Conservation (phyloP, 805 yeast genomes). For the Candida awuae region DNA sequence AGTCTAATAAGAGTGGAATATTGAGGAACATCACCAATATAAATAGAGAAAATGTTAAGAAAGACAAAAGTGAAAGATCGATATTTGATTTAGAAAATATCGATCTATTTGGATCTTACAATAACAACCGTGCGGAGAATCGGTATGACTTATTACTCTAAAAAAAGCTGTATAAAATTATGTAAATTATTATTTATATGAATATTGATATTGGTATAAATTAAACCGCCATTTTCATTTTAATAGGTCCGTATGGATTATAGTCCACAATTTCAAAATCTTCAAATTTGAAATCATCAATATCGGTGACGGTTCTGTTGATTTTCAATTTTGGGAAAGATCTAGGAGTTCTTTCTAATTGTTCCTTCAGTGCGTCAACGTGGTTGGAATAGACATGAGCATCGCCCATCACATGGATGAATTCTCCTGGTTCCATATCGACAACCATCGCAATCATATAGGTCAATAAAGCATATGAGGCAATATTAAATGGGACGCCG, state of each 20-base stretch:
- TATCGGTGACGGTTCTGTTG: constrained; percentile 55
- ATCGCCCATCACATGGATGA: constrained; percentile 93
- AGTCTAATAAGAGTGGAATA: background rate
- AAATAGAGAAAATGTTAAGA: background rate
- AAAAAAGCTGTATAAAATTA: background rate
- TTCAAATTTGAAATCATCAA: constrained; percentile 83
- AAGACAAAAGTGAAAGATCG: background rate
- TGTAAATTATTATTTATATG: background rate
- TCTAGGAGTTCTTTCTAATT: constrained; percentile 66
- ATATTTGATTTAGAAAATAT: constrained; percentile 10
- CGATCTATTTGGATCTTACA: constrained; percentile 4
- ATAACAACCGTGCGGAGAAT: background rate
- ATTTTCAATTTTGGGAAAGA: constrained; percentile 73
- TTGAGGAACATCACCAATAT: constrained; percentile 9
- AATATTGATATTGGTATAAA: background rate
- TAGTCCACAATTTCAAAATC: constrained; percentile 80
- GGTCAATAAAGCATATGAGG: constrained; percentile 88
- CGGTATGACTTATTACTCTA: constrained; percentile 2
- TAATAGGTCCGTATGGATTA: constrained; percentile 73
- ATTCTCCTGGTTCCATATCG: constrained; percentile 91
- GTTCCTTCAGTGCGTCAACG: constrained; percentile 81
- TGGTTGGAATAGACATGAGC: constrained; percentile 94
- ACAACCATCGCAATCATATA: constrained; percentile 95
- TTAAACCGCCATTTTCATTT: constrained; percentile 96
- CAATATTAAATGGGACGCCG: constrained; percentile 98